These are phyloP conservation scores for Phytophthora parvispora DNA, from an alignment of 352 stramenopile genomes.

Conservation along the genomic window DNA sequence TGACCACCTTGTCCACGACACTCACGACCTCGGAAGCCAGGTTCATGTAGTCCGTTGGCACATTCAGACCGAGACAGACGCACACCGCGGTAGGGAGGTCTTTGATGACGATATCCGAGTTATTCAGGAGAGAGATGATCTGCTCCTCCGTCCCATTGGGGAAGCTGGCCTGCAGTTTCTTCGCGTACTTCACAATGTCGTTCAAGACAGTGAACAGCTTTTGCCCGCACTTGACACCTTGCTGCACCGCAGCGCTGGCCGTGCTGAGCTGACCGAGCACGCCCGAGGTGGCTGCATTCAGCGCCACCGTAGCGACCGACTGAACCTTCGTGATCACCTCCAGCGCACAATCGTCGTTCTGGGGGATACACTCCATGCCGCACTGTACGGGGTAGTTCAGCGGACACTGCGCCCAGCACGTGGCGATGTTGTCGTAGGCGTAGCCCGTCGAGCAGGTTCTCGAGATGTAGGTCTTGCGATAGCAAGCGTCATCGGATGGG, in stretches of 20 bases:
- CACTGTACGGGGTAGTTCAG: constrained; percentile 79
- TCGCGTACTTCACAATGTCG: constrained; percentile 46
- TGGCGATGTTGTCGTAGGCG: constrained; percentile 63
- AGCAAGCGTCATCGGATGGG: constrained; percentile 49
- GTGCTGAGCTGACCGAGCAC: constrained; percentile 60
- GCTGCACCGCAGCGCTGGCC: constrained; percentile 51
- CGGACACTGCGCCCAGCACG: constrained; percentile 79
- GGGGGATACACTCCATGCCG: constrained; percentile 76
- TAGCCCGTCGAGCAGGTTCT: constrained; percentile 48
- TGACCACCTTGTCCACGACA: constrained; percentile 47
- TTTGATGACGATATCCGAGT: constrained; percentile 64
- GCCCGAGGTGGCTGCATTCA: constrained; percentile 59
- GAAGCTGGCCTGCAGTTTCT: constrained; percentile 43
- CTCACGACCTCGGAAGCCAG: constrained; percentile 40
- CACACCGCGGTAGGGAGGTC: constrained; percentile 58
- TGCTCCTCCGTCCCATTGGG: constrained; percentile 57
- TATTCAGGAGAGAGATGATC: constrained; percentile 54
- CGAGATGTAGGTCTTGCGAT: constrained; percentile 57
- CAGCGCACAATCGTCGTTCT: constrained; percentile 65
- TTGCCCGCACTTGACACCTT: constrained; percentile 60
- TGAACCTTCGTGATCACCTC: constrained; percentile 59
- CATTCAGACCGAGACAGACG: constrained; percentile 56
- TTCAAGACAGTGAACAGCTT: constrained; percentile 53
- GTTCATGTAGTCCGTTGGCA: constrained; percentile 32
- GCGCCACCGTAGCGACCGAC: constrained; percentile 53